Percentiles rank a stretch among this genome's conserved stretches.
These are phyloP conservation scores for Yamadazyma kitorensis DNA, from an alignment of 805 yeast species.

Conservation along the genomic window DNA sequence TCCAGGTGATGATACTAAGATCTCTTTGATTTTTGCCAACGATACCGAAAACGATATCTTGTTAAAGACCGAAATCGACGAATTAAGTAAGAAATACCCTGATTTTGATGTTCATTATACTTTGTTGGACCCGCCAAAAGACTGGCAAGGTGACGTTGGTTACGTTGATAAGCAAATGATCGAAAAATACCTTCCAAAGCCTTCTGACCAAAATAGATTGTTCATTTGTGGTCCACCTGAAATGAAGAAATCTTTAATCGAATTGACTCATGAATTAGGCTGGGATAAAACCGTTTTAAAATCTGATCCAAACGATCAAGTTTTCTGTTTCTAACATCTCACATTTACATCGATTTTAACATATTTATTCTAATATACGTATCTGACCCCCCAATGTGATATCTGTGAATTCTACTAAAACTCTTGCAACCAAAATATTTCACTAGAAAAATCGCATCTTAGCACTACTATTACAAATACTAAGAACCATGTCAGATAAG, in stretches of 20 bases:
- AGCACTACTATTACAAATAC: too few species aligned
- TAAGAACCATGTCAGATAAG: not conserved
- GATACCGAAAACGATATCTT: slow-evolving; percentile 76
- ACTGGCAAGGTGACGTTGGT: slow-evolving; percentile 62
- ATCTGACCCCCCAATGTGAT: too few species aligned
- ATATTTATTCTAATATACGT: not conserved
- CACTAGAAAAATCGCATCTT: too few species aligned
- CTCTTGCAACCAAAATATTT: too few species aligned
- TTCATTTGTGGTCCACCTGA: slow-evolving; percentile 75
- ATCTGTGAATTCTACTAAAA: too few species aligned
- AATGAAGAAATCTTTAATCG: slow-evolving; percentile 55
- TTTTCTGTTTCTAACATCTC: slow-evolving; percentile 49
- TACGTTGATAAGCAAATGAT: slow-evolving; percentile 58
- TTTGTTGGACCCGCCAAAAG: slow-evolving; percentile 41
- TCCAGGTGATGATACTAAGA: slow-evolving; percentile 60
- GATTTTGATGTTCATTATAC: slow-evolving; percentile 60
- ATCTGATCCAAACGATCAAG: slow-evolving; percentile 50
- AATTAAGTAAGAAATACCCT: slow-evolving; percentile 61
- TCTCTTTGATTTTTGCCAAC: slow-evolving; percentile 67
- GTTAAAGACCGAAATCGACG: slow-evolving; percentile 69
- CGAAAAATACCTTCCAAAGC: slow-evolving; percentile 49
- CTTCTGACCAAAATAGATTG: slow-evolving; percentile 50
- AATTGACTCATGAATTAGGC: slow-evolving; percentile 56
- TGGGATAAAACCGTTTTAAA: slow-evolving; percentile 51
- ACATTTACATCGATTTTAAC: not conserved